phyloP scores from a whole-genome alignment of 1,139 yeast genomes.

The Geotrichum cucujoidarum region DNA sequence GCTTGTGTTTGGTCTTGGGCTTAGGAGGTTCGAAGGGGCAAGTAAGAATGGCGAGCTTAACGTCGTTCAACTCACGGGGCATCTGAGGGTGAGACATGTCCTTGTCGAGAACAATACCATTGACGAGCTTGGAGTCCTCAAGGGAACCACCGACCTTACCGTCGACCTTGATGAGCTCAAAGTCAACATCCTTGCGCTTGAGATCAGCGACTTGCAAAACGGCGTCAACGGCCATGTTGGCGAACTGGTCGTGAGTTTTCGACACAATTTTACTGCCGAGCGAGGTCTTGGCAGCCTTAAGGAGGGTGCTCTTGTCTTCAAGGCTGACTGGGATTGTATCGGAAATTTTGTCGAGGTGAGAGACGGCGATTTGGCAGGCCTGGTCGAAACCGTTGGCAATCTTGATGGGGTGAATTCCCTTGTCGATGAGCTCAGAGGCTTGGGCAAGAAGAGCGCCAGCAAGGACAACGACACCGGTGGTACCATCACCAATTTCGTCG shows the following conservation, averaged over 20 bases:
- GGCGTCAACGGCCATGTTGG: conserved; percentile 96
- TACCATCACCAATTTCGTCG: conserved; percentile 98
- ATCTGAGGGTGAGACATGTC: conserved; percentile 98
- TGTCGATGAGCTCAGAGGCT: conserved; percentile 88
- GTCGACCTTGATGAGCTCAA: conserved; percentile 90
- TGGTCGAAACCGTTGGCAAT: conserved; percentile 97
- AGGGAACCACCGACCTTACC: conserved; percentile 94
- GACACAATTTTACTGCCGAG: conserved; percentile 94
- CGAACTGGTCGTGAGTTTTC: conserved; percentile 87
- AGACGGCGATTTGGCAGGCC: conserved; percentile 87
- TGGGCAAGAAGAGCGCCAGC: conserved; percentile 94
- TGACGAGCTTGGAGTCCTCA: conserved; percentile 76
- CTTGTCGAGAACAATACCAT: conserved; percentile 90
- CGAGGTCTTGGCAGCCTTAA: conserved; percentile 91
- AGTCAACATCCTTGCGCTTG: conserved; percentile 90
- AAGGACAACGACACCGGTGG: conserved; percentile 96
- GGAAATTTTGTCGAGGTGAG: conserved; percentile 68
- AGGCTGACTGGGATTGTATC: conserved; percentile 47
- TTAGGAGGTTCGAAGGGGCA: conserved; percentile 99
- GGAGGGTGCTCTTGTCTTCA: conserved; percentile 45
- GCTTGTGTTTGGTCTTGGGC: conserved; percentile 96
- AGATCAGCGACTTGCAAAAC: conserved; percentile 89
- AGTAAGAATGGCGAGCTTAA: conserved; percentile 87
- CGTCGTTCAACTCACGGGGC: conserved; percentile 78
- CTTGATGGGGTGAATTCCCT: conserved; percentile 95